Base-by-base conservation (phyloP, 129 eudicot species). In the Escallonia herrerae region DNA sequence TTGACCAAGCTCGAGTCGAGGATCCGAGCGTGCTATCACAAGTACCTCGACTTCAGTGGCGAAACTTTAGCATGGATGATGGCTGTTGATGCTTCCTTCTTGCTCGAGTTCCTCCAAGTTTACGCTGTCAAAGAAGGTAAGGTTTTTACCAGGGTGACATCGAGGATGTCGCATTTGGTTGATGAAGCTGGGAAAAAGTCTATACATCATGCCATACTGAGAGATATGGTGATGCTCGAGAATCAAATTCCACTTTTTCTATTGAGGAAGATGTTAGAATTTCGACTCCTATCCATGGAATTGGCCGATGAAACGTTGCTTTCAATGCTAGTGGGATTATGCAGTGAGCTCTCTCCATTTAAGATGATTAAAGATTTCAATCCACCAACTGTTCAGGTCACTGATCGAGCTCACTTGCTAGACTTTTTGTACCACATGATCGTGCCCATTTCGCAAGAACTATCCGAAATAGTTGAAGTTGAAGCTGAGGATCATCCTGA, bases 41-140 rank as follows among this genome's bases (percentile, higher is more conserved):
- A 68, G 80, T 73, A 73, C 52, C 64, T 87, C 40, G 65, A 66
- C 56, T 52, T 71, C 12, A 70, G 65, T 54, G 77, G 82, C 1
- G 91, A 81, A 60, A 79, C 87, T 15, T 56, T 81, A 40, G 76
- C 79, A 2, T 87, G 88, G 90, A 87, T 87, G 78, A 84, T 87
- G 89, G 86, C 81, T 0, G 70, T 82, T 57, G 91, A 88, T 54
- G 80, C 62, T 12, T 66, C 77, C 5, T 88, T 88, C 70, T 62
- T 84, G 66, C 80, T 83, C 40, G 84, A 80, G 69, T 88, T 84
- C 62, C 84, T 84, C 62, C 81, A 84, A n/a, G 68, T 73, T 10
- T 84, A 67, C 14, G 58, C 80, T 6, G 39, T 64, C 7, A 75
- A 73, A 65, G 54, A 77, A 41, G 83, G 68, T 6, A 72, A 60